Base-by-base conservation (phyloP, 495 filamentous ascomycete species). In the Penicillium crystallinum region DNA sequence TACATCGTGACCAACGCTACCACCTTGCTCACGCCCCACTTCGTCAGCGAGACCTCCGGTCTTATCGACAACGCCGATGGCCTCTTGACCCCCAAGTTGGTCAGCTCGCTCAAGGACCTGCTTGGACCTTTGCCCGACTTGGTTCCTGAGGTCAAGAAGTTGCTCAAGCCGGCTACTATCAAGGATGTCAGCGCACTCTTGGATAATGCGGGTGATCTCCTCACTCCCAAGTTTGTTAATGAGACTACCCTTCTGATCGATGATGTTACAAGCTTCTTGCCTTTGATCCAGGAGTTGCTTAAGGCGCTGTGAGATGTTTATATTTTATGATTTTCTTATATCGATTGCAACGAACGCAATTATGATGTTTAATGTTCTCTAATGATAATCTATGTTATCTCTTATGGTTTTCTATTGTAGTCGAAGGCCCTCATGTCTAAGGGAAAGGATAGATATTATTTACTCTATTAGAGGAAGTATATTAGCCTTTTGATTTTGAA, bases 141-240 rank as follows among this genome's bases (percentile, higher is more conserved):
- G 4, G 52, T 63, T 41, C 64, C 56, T 17, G 65, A 63, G 60
- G 46, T 67, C 50, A 38, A 61, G 48, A 64, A 64, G 15, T 49
- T 77, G 29, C 37, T 76, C 4, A 62, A 59, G 9, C 47, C 64
- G 0, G 53, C 66, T n/a, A 70, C 67, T 4, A 59, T 77, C 46
- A 59, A 59, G 35, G 66, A 70, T 19, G 57, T 76, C 4, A 47
- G 65, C 23, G 63, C 63, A n/a, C 67, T 77, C 12, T 61, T 77
- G 36, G 59, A 59, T 1, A 77, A 77, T 37, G 73, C 73, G n/a
- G 66, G 68, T 41, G 61, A 66, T 21, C 63, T 77, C 2, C 47
- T 77, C 10, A 73, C 69, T 2, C 49, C 46, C 22, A 58, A 69
- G 37, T 76, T 77, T 47, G 73, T 76, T 12, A 67, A 74, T 41